phyloP scores from a whole-genome alignment of 2,329 filamentous ascomycete genomes.

The Colletotrichum endophyticum region DNA sequence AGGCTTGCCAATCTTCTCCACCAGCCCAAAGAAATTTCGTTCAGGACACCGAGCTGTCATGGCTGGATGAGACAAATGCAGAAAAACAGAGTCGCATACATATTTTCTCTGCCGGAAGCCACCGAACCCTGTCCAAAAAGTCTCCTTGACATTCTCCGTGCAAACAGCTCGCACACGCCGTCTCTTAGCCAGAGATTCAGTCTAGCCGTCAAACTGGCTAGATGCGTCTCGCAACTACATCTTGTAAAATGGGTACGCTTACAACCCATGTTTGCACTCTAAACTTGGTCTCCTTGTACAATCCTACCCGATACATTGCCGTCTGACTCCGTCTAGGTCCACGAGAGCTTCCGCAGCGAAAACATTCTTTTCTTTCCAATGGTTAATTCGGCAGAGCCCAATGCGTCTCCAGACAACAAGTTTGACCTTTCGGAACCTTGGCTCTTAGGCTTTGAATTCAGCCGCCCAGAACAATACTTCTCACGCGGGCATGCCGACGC shows the following conservation, averaged over 20 bases:
- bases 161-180: fast-evolving
- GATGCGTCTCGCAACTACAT: background rate
- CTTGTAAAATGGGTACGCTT: background rate
- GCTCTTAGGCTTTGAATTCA: background rate
- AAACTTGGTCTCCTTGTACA: too few species aligned
- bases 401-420: background rate
- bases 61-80: background rate
- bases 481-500: background rate
- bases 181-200: background rate
- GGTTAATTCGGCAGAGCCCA: too few species aligned
- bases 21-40: background rate
- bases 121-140: fast-evolving
- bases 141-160: background rate
- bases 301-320: too few species aligned
- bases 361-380: background rate
- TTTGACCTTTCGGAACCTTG: fast-evolving
- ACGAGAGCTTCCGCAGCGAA: background rate
- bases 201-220: background rate
- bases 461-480: background rate
- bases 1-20: background rate
- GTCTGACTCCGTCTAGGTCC: too few species aligned
- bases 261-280: too few species aligned
- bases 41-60: fast-evolving
- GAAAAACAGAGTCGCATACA: background rate
- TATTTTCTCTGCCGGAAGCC: background rate